Evolutionary conservation across 169 alveolate genomes (phyloP).

Genomic region (Plasmodium cynomolgi): DNA sequence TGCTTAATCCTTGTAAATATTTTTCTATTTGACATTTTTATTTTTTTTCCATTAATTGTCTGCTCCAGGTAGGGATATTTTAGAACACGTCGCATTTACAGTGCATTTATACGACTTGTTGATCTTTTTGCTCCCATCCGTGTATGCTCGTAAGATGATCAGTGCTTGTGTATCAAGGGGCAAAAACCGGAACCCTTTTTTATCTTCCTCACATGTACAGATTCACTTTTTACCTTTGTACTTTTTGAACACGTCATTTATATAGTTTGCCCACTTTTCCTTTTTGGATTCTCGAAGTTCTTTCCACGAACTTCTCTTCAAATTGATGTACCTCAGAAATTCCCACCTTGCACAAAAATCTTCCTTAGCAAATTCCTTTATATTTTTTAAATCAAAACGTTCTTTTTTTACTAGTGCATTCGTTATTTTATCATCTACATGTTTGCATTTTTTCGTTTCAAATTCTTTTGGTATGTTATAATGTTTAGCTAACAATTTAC

Average conservation of each 20-base stretch:
- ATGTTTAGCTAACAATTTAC: not conserved
- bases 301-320: constrained; percentile 11
- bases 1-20: not conserved
- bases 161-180: not conserved
- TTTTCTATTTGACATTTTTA: not conserved
- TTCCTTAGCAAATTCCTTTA: constrained; percentile 8
- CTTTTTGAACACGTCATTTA: constrained; percentile 1
- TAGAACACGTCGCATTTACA: not conserved
- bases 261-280: constrained; percentile 4
- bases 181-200: not conserved
- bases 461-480: constrained; percentile 11
- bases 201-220: not conserved
- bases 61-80: not conserved
- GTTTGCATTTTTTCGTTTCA: constrained; percentile 9
- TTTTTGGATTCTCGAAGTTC: constrained; percentile 9
- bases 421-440: constrained; percentile 18
- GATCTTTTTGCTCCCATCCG: not conserved
- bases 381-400: constrained; percentile 8
- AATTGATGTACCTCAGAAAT: constrained; percentile 10
- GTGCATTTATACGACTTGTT: not conserved
- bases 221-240: not conserved
- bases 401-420: not conserved
- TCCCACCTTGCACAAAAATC: constrained; percentile 30
- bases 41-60: not conserved
- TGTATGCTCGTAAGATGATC: not conserved